Base-by-base conservation (phyloP, 495 filamentous ascomycete species). In the Penicillium goetzii region DNA sequence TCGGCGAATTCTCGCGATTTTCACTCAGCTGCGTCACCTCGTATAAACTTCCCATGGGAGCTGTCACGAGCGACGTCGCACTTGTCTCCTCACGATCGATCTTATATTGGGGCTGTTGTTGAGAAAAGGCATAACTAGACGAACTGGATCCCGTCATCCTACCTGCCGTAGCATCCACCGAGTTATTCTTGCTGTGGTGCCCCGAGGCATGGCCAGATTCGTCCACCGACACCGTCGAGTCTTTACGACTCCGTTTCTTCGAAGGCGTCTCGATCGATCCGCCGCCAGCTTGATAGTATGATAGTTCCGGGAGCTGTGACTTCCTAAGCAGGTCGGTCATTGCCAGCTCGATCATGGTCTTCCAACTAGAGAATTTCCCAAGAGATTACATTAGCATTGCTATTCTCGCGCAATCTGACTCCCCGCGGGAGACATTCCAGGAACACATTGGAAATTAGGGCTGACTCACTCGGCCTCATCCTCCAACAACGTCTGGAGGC, bases 1-100 rank as follows among this genome's bases (percentile, higher is more conserved):
- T 72, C 4, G 75, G 76, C 0, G 76, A 78, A 30, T 68, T 78
- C 30, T 73, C 72, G n/a, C 74, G 76, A 15, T 78, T 78, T 54
- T 82, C 78, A 61, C 80, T 78, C 52, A 87, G 64, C 62, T 84
- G 84, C 5, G 85, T 87, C 41, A 87, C 85, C 69, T 86, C 85
- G 62, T 85, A 87, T 36, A 87, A 66, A 64, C 81, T 86, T 12
- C 83, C 80, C 83, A 87, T 86, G 1, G 85, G 85, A 23, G 82
- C 84, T 17, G 83, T 79, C 21, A 86, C 79, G 47, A 86, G 57
- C 1, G 80, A 80, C 4, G 74, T 72, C 23, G 72, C 72, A 14
- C 72, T 73, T 25, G 75, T 78, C 36, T 82, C 79, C 58, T 81
- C 79, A 43, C 70, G 70, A 36, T 82, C 79, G 8, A 79, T 74